Base-by-base conservation (phyloP, 1,139 yeast genomes). In the Meyerozyma carpophila region DNA sequence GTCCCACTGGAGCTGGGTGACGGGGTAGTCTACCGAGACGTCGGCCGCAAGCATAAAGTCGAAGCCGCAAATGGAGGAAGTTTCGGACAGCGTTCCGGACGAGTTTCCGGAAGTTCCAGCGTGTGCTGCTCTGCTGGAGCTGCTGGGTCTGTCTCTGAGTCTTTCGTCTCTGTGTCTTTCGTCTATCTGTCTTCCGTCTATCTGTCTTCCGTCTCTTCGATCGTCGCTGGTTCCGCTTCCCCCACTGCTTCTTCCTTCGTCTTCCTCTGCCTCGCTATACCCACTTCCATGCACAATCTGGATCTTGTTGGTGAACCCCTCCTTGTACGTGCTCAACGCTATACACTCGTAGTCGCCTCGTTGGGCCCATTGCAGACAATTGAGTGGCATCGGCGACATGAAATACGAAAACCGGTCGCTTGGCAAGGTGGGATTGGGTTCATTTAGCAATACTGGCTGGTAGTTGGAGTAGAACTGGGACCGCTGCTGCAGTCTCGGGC, bases 1-100 rank as follows among this genome's bases (percentile, higher is more conserved):
- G 53, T 84, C 89, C 94, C 94, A 86, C 52, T 79, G 82, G 32
- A 85, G 55, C 46, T 77, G 75, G 0, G 95, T 85, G 4, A 81
- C 69, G 0, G 95, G 95, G 51, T 82, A 80, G 43, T 79, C 80
- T 10, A 82, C 73, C 16, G 62, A 59, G 8, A 72, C 63, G 47
- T 83, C 90, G n/a, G 82, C 70, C 2, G 70, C 68, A 41, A 67
- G 67, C 40, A 58, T 57, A 60, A 82, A 79, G 45, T 73, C 71
- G 52, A 73, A 70, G 5, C 77, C 76, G 43, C 71, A 72, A 10
- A n/a, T 5, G 2, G 24, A 6, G 24, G 21, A 20, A n/a, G n/a
- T n/a, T n/a, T n/a, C n/a, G n/a, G n/a, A n/a, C n/a, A n/a, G n/a
- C n/a, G 3, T 16, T 16, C 18, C 18, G 18, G 18, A 16, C 18